These are phyloP conservation scores for Phaseolus lunatus DNA, from an alignment of 306 rosid genomes.

Conservation along the genomic window DNA sequence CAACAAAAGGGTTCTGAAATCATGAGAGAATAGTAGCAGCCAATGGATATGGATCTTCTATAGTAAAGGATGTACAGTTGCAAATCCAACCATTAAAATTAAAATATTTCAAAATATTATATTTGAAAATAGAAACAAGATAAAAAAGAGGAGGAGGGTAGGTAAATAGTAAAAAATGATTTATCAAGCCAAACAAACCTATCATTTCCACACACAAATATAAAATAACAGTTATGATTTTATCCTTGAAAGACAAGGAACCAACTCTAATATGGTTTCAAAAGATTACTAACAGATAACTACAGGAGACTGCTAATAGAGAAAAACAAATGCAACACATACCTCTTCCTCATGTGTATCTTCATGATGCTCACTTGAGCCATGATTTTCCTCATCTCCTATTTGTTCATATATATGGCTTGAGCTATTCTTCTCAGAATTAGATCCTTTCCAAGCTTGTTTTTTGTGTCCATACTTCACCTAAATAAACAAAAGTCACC, in stretches of 20 bases:
- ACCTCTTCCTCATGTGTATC: slow-evolving; percentile 81
- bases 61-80: background rate
- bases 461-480: slow-evolving; percentile 71
- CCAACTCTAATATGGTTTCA: no score
- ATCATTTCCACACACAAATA: no score
- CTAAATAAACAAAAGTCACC: slow-evolving; percentile 52
- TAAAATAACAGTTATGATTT: no score
- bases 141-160: no score
- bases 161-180: no score
- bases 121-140: no score
- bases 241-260: no score
- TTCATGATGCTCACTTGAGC: slow-evolving; percentile 67
- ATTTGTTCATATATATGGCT: slow-evolving; percentile 59
- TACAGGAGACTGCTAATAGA: background rate
- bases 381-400: slow-evolving; percentile 71
- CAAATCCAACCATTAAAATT: background rate
- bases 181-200: no score
- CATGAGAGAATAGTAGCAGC: background rate
- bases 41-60: background rate
- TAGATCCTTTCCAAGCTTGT: slow-evolving; percentile 70
- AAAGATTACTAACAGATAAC: background rate
- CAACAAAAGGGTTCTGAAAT: background rate
- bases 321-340: slow-evolving; percentile 34
- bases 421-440: slow-evolving; percentile 67
- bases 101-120: background rate